These are phyloP conservation scores for Carex scoparia DNA, from an alignment of 176 grass and related monocot genomes.

Conservation along the genomic window DNA sequence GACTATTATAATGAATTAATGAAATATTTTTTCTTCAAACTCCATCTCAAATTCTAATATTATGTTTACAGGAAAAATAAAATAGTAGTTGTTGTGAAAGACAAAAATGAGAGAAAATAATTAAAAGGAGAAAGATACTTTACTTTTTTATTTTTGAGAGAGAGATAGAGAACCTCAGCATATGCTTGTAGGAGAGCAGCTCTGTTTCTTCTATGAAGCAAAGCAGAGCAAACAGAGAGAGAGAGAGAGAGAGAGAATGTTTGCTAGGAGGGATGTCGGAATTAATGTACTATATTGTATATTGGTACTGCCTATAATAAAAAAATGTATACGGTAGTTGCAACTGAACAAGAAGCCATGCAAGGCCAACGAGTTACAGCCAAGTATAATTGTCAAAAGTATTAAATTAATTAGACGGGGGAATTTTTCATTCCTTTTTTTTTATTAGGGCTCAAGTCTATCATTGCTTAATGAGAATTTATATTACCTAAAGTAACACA, in stretches of 20 bases:
- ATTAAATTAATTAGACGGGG: constrained; percentile 3
- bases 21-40: no score
- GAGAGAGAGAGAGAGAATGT: not conserved
- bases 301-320: constrained; percentile 11
- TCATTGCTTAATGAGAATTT: no score
- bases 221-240: not conserved
- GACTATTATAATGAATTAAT: no score
- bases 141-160: not conserved
- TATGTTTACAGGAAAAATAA: not conserved
- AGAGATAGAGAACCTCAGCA: not conserved
- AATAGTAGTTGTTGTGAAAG: not conserved
- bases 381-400: not conserved
- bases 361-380: constrained; percentile 18
- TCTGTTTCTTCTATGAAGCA: not conserved
- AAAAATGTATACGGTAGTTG: constrained; percentile 15
- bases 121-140: not conserved
- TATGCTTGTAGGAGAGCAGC: not conserved
- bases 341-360: not conserved
- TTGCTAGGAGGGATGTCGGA: not conserved
- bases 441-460: no score
- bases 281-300: constrained; percentile 1
- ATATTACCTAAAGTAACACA: no score
- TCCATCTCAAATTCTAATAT: no score
- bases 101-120: not conserved
- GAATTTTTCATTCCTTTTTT: no score